Conservation (phyloP, 805 yeast genomes). For the Yarrowia porcina region DNA sequence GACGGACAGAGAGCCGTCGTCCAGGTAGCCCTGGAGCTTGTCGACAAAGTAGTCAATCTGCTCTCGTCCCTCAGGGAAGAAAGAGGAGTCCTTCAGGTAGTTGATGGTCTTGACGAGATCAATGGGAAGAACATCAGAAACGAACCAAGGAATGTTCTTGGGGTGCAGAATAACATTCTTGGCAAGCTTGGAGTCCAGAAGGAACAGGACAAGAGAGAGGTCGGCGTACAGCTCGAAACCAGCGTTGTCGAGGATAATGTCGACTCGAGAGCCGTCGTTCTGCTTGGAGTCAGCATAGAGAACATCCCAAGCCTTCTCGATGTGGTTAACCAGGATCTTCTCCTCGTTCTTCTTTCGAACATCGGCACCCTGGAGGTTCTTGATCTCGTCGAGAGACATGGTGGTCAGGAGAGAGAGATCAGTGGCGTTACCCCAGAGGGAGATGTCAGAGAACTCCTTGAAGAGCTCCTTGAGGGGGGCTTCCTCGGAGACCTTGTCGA, state of each 20-base stretch:
- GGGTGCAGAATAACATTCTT: slow-evolving; percentile 73
- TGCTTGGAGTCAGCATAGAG: slow-evolving; percentile 27
- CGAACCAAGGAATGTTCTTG: slow-evolving; percentile 95
- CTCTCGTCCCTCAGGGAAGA: slow-evolving; percentile 47
- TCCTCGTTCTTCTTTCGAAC: slow-evolving; percentile 78
- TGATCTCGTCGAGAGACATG: slow-evolving; percentile 69
- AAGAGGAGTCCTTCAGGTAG: slow-evolving; percentile 51
- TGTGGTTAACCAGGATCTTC: slow-evolving; percentile 73
- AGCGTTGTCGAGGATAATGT: slow-evolving; percentile 84
- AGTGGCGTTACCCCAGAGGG: slow-evolving; percentile 98
- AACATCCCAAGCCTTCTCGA: slow-evolving; percentile 60
- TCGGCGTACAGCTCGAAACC: slow-evolving; percentile 96
- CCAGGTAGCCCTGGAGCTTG: slow-evolving; percentile 45
- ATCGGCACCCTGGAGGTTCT: slow-evolving; percentile 85
- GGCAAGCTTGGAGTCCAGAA: slow-evolving; percentile 68
- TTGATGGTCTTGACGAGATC: slow-evolving; percentile 62
- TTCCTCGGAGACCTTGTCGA: slow-evolving; percentile 36
- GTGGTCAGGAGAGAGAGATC: slow-evolving; percentile 88
- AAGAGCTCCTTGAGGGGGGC: slow-evolving; percentile 57
- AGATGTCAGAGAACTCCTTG: slow-evolving; percentile 79
- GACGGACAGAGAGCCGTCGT: slow-evolving; percentile 49
- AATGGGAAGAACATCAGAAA: slow-evolving; percentile 85
- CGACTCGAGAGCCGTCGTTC: slow-evolving; percentile 51
- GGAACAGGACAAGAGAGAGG: slow-evolving; percentile 58
- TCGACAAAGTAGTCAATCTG: slow-evolving; percentile 51